Base-by-base conservation (phyloP, 305 asterid genomes). In the Plantago rigida region DNA sequence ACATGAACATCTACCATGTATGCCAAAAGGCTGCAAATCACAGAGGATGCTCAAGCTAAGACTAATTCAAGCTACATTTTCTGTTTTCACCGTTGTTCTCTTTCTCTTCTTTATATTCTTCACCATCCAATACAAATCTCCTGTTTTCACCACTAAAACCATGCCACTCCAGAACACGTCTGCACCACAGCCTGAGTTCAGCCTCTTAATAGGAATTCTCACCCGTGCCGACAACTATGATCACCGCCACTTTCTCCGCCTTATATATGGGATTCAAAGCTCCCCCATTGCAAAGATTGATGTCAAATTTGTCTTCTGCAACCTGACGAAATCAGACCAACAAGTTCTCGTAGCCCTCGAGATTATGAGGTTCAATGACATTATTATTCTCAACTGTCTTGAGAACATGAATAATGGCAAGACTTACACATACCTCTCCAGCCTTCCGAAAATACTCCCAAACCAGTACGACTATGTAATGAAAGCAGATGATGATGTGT, bases 381-480 rank as follows among this genome's bases (percentile, higher is more conserved):
- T 87, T 28, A 71, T 85, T 69, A 70, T 79, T 56, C 86, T 85
- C 42, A 69, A 83, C 19, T 85, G 96, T 63, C 39, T 59, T 0
- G 94, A 87, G 29, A 87, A 85, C 80, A 87, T 87, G 96, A 87
- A 85, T 55, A 71, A 6, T 5, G 96, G 94, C 22, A 87, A 87
- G 55, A 87, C 96, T 0, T 77, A 83, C 71, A 74, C 82, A 0
- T 87, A 87, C 56, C 78, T 87, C 75, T 87, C 94, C 12, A 69
- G 79, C 53, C 91, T 84, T 51, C 87, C 94, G 1, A 65, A 12
- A 44, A 74, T 81, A n/a, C 78, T 82, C 28, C 26, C 69, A 0
- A 61, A 58, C 19, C 69, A 53, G n/a, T 87, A 87, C n/a, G 84
- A 84, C 76, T 84, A 87, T 19, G 78, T 87, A 51, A 87, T 87